Percentiles rank a stretch among this genome's conserved stretches.
Conservation (phyloP, 768 basidiomycete genomes). For the Sutorius australiensis region DNA sequence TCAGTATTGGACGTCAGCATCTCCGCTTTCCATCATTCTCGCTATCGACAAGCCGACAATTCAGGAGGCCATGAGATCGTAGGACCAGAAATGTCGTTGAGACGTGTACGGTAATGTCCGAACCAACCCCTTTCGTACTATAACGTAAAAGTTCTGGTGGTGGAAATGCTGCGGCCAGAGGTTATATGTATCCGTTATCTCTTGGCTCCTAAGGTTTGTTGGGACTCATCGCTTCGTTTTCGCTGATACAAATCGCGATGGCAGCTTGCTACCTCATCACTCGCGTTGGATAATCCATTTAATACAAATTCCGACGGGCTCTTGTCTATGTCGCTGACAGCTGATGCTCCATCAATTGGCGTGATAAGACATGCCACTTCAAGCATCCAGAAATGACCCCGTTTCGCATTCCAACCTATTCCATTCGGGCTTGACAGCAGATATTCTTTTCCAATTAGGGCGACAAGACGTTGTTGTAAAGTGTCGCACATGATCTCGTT, state of each 20-base stretch:
- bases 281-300: neutral
- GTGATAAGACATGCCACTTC: no score
- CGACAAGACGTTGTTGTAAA: neutral
- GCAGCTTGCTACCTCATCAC: neutral
- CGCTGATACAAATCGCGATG: neutral
- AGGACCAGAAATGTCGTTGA: neutral
- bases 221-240: neutral
- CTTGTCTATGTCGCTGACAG: neutral
- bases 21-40: neutral
- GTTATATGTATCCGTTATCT: no score
- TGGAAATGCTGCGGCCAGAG: neutral
- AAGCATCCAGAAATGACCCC: neutral
- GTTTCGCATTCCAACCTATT: no score
- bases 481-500: neutral
- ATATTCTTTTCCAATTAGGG: no score
- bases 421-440: no score
- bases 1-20: neutral
- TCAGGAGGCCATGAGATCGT: neutral
- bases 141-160: no score
- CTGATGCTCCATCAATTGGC: neutral
- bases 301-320: neutral
- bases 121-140: neutral
- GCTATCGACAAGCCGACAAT: neutral
- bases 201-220: no score
- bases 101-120: neutral